These are phyloP conservation scores for Barnettozyma vustinii DNA, from an alignment of 805 yeast genomes.

Conservation along the genomic window DNA sequence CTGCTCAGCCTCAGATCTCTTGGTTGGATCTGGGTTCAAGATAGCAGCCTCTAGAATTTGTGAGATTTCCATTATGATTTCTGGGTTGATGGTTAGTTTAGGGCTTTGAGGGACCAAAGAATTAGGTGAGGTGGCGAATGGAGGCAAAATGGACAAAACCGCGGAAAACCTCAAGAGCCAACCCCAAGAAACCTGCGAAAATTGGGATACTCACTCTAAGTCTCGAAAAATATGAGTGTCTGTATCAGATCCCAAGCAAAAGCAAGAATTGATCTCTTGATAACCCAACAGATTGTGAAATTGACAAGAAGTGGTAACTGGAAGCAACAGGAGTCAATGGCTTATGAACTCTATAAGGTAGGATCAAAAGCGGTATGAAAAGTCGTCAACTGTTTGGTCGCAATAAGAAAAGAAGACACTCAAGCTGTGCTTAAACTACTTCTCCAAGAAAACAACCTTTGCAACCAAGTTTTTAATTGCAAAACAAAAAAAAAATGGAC, in stretches of 20 bases:
- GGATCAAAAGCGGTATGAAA: background rate
- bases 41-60: conserved; percentile 76
- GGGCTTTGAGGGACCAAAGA: background rate
- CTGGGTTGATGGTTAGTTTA: conserved; percentile 3
- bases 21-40: conserved; percentile 56
- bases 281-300: background rate
- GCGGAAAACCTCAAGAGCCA: background rate
- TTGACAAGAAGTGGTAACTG: background rate
- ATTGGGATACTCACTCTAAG: background rate
- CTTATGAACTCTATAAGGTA: background rate
- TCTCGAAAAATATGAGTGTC: background rate
- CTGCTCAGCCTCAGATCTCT: conserved; percentile 73
- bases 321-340: background rate
- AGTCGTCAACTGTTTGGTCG: background rate
- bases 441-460: background rate
- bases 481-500: conserved; percentile 6
- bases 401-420: background rate
- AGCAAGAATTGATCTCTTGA: background rate
- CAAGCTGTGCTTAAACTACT: background rate
- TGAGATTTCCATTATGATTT: conserved; percentile 45
- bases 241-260: background rate
- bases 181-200: background rate
- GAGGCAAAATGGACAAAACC: background rate
- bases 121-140: background rate
- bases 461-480: background rate